A percentile compares a stretch with the other conserved stretches of the same genome.
Conservation (phyloP, 1,284 basidiomycete genomes). For the Phenoliferia sp. region DNA sequence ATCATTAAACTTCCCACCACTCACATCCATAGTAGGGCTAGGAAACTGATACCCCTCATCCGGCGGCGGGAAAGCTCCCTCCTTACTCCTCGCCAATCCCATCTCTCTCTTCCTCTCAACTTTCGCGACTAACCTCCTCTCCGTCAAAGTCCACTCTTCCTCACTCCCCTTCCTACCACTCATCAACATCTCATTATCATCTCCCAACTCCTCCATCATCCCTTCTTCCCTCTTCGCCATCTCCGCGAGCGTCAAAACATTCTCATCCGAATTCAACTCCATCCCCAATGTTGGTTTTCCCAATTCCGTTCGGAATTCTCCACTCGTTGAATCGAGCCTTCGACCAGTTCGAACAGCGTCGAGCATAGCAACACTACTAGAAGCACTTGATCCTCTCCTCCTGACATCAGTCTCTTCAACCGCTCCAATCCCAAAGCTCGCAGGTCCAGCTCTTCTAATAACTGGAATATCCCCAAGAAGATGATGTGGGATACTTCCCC, state of each 20-base stretch:
- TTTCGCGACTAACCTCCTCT: background rate
- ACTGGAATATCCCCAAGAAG: background rate
- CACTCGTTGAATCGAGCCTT: background rate
- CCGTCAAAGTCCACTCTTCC: background rate
- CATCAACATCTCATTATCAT: background rate
- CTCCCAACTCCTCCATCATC: background rate
- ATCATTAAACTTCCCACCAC: background rate
- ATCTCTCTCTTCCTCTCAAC: slow-evolving; percentile 11
- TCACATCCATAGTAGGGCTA: slow-evolving; percentile 3
- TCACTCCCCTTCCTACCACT: background rate
- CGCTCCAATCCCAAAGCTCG: slow-evolving; percentile 23
- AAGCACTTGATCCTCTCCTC: slow-evolving; percentile 19
- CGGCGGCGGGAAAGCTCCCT: slow-evolving; percentile 17
- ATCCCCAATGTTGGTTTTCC: background rate
- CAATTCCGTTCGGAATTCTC: background rate
- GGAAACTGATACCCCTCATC: slow-evolving; percentile 23
- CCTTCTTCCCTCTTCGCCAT: background rate
- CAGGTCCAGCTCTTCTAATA: background rate
- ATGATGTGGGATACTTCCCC: background rate
- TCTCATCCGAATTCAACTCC: background rate
- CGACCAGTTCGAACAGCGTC: background rate
- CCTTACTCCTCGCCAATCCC: slow-evolving; percentile 3
- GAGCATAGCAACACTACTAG: slow-evolving; percentile 13
- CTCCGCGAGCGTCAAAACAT: background rate
- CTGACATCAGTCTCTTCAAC: slow-evolving; percentile 14